A percentile compares a stretch with the other conserved stretches of the same genome.
These are phyloP conservation scores for Colletotrichum cuscutae DNA, from an alignment of 2,329 filamentous ascomycete species.

Conservation along the genomic window DNA sequence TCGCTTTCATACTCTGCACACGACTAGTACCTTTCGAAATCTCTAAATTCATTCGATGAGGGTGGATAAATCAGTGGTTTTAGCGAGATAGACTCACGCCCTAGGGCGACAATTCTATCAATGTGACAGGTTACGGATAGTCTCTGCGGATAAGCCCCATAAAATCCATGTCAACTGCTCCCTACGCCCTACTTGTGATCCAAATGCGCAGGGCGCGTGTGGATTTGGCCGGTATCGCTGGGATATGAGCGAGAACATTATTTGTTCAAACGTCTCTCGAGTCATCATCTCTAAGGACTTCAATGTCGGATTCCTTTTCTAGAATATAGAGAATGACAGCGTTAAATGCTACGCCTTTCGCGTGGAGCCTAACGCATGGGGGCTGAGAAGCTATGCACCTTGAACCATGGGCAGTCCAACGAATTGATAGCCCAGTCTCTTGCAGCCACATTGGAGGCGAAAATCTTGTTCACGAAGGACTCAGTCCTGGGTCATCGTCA, in stretches of 20 bases:
- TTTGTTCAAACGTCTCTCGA: not conserved
- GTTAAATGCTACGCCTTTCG: too few species aligned
- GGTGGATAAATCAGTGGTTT: too few species aligned
- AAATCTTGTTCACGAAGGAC: not conserved
- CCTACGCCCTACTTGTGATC: conserved; percentile 10
- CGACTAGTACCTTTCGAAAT: too few species aligned
- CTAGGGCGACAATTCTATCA: not conserved
- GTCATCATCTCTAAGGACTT: too few species aligned
- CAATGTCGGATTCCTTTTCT: too few species aligned
- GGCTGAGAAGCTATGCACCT: too few species aligned
- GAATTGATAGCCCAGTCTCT: too few species aligned
- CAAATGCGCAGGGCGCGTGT: not conserved
- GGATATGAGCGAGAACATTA: not conserved
- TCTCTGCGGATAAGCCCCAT: not conserved
- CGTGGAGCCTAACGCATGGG: too few species aligned
- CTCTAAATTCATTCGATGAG: too few species aligned
- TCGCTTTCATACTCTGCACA: too few species aligned
- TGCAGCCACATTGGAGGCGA: not conserved
- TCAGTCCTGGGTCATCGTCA: not conserved
- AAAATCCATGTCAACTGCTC: conserved; percentile 17
- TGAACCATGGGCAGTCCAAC: too few species aligned
- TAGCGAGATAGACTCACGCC: conserved; percentile 17
- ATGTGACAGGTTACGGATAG: not conserved
- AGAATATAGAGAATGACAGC: too few species aligned
- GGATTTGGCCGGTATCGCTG: not conserved